Conservation (phyloP, 148 eudicot species). For the Silene conica region DNA sequence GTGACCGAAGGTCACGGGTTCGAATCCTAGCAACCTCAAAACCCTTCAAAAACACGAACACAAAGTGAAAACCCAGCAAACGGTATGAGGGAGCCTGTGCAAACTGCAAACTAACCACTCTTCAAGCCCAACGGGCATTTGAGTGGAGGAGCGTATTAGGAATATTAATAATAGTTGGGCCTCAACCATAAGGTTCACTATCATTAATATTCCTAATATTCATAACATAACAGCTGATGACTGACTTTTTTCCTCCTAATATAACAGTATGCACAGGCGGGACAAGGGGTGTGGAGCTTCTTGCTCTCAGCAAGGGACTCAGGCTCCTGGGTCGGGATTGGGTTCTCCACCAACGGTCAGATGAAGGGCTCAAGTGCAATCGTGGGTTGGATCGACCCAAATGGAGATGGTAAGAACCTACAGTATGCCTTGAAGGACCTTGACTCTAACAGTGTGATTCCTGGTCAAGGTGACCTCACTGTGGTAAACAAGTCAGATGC, state of each 20-base stretch:
- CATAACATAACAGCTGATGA: slow-evolving; percentile 18
- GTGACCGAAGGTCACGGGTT: too few relatives aligned
- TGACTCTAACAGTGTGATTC: slow-evolving; percentile 28
- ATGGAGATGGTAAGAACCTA: slow-evolving; percentile 28
- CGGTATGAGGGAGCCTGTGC: too few relatives aligned
- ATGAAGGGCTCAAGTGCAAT: slow-evolving; percentile 77
- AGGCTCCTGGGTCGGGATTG: slow-evolving; percentile 51
- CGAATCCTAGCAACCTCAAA: too few relatives aligned
- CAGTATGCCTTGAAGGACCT: slow-evolving; percentile 44
- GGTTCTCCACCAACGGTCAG: slow-evolving; percentile 55
- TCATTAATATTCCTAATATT: too few relatives aligned
- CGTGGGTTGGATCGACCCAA: slow-evolving; percentile 61
- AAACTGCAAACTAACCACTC: too few relatives aligned
- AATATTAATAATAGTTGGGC: too few relatives aligned
- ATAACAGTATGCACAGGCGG: slow-evolving; percentile 46
- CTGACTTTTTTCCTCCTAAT: slow-evolving; percentile 1
- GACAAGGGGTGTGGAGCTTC: slow-evolving; percentile 60
- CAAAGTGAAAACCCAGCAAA: too few relatives aligned
- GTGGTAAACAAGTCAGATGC: slow-evolving; percentile 32
- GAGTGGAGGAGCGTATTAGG: too few relatives aligned
- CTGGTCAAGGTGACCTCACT: slow-evolving; percentile 42
- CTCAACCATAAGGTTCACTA: too few relatives aligned
- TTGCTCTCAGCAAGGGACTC: slow-evolving; percentile 56
- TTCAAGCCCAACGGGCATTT: too few relatives aligned
- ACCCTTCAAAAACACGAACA: too few relatives aligned